Evolutionary conservation across 2,329 filamentous ascomycete species (phyloP), one percentile per base, ranked within the genome.

Genomic region (Albifimbria verrucaria): DNA sequence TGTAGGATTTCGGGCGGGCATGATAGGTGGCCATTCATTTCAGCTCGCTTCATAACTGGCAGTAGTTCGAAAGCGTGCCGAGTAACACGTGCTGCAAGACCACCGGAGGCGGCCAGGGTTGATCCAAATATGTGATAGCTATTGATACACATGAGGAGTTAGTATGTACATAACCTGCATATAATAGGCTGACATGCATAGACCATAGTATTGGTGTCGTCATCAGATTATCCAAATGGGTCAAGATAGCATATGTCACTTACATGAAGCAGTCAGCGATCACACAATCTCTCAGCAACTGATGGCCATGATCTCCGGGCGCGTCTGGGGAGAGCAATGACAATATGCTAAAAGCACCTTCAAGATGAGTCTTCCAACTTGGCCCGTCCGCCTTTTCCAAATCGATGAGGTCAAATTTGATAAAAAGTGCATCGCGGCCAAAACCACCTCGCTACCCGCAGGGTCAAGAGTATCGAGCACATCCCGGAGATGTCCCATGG

Each of bases 371-470:
- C 56, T 72, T 72, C 77, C 77, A 79, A 52, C 69, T 68, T 51
- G 67, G 70, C 6, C 69, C 67, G 20, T 67, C 70, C 21, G 68
- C 68, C 53, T 69, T 72, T 12, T 77, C 74, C 11, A 77, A 62
- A 55, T 80, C 77, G 45, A 80, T 75, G n/a, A 80, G 65, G 49
- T 79, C 69, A 54, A 80, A 77, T 54, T 78, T 77, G 63, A 80
- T 69, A 52, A 79, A 78, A 79, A 79, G 48, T 79, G 70, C 53
- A 78, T 72, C 2, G 77, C 75, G 9, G 76, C 76, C 17, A 79
- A 65, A 24, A 76, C 65, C 26, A 77, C 73, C 56, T 79, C 76
- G 45, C 70, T 74, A n/a, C 73, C 73, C 1, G 66, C 70, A 7
- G 69, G 64, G 50, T 73, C 67, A 39, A 69, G 60, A 18, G 70